Evolutionary conservation across 495 filamentous ascomycete genomes (phyloP).

Genomic region (Tuber brumale): DNA sequence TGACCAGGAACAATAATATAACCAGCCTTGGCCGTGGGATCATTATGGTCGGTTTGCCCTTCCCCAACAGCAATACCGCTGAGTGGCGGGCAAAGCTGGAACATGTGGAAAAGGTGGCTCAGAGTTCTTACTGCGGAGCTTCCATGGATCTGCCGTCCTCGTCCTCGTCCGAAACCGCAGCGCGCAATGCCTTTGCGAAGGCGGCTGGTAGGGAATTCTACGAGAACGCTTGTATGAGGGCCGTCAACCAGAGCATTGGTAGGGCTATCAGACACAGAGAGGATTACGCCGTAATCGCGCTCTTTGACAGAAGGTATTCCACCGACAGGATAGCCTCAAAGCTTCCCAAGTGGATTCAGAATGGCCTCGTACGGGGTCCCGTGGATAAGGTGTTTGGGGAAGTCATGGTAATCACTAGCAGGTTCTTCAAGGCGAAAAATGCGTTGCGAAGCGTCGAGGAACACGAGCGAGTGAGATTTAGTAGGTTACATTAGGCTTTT

Average conservation of each 20-base stretch:
- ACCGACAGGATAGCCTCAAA: slow-evolving; percentile 64
- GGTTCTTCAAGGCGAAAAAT: slow-evolving; percentile 53
- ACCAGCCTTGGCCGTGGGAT: slow-evolving; percentile 71
- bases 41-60: slow-evolving; percentile 81
- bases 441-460: slow-evolving; percentile 3
- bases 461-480: not conserved
- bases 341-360: slow-evolving; percentile 80
- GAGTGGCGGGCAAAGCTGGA: slow-evolving; percentile 89
- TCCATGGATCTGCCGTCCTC: slow-evolving; percentile 9
- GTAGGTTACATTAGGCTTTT: not conserved
- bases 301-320: slow-evolving; percentile 73
- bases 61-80: slow-evolving; percentile 80
- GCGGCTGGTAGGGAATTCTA: slow-evolving; percentile 75
- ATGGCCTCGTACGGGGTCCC: slow-evolving; percentile 50
- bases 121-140: slow-evolving; percentile 14
- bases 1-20: not conserved
- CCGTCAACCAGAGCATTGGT: slow-evolving; percentile 94
- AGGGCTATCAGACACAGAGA: slow-evolving; percentile 79
- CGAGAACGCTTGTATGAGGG: slow-evolving; percentile 92
- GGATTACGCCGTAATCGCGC: slow-evolving; percentile 84
- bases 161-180: slow-evolving; percentile 12
- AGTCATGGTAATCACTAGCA: slow-evolving; percentile 52
- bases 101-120: slow-evolving; percentile 68
- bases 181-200: slow-evolving; percentile 47
- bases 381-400: slow-evolving; percentile 49